Conservation (phyloP, 2,329 filamentous ascomycete species). For the Penicillium sp. region DNA sequence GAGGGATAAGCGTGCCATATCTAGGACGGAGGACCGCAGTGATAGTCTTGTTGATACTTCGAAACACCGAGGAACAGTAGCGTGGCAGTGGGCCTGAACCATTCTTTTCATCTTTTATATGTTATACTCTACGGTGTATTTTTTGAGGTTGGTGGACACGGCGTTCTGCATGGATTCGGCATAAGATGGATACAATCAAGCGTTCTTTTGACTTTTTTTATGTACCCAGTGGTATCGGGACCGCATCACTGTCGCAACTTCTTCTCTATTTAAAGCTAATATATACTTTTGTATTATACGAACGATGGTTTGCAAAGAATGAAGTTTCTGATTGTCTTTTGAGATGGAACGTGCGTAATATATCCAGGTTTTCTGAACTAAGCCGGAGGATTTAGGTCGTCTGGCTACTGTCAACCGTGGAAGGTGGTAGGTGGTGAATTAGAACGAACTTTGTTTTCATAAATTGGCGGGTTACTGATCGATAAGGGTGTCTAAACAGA, state of each 20-base stretch:
- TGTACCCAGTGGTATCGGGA: not conserved
- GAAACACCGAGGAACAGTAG: slow-evolving; percentile 24
- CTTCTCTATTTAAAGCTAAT: not conserved
- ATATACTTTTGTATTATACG: not conserved
- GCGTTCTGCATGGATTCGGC: not conserved
- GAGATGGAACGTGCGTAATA: not conserved
- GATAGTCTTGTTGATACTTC: slow-evolving; percentile 13
- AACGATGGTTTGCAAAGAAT: not conserved
- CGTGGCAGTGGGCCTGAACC: slow-evolving; percentile 38
- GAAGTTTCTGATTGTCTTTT: not conserved
- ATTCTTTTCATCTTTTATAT: not conserved
- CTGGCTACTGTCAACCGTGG: not conserved
- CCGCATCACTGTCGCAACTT: not conserved
- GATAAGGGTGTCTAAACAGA: too few relatives aligned
- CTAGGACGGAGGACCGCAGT: slow-evolving; percentile 3
- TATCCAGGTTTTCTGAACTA: not conserved
- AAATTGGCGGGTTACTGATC: too few relatives aligned
- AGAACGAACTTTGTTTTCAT: too few relatives aligned
- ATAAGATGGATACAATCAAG: not conserved
- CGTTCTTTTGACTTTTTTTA: not conserved
- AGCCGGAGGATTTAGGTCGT: not conserved
- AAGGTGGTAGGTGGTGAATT: not conserved
- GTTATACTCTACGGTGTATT: not conserved
- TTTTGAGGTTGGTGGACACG: not conserved
- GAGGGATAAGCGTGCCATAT: slow-evolving; percentile 24